These are phyloP conservation scores for button mushroom (Agaricus bisporus) DNA, from an alignment of 768 basidiomycete species.

Conservation along the genomic window DNA sequence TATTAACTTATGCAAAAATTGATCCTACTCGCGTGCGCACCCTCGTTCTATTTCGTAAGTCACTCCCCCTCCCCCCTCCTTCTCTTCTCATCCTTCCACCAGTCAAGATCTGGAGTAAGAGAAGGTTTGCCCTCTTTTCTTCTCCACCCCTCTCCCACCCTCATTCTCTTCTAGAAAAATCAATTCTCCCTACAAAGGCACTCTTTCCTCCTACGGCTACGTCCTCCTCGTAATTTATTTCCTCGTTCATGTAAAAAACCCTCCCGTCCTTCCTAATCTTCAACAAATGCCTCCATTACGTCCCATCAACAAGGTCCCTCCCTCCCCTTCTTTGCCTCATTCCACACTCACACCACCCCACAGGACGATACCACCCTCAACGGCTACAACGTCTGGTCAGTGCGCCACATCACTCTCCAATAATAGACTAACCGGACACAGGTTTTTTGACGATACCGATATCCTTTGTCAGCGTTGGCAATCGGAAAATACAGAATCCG, in stretches of 20 bases:
- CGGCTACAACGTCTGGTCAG: slow-evolving; percentile 77
- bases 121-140: slow-evolving; percentile 46
- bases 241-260: slow-evolving; percentile 95
- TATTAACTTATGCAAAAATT: slow-evolving; percentile 97
- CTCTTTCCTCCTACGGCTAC: slow-evolving; percentile 95
- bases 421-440: slow-evolving; percentile 20
- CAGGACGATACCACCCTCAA: slow-evolving; percentile 79
- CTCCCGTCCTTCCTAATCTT: slow-evolving; percentile 92
- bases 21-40: slow-evolving; percentile 92
- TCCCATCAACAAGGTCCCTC: slow-evolving; percentile 68
- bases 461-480: slow-evolving; percentile 88
- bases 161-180: slow-evolving; percentile 63
- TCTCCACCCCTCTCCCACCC: slow-evolving; percentile 4
- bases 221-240: slow-evolving; percentile 98
- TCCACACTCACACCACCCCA: slow-evolving; percentile 10
- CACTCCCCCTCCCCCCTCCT: slow-evolving; percentile 10
- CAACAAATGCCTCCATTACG: slow-evolving; percentile 91
- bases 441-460: slow-evolving; percentile 98
- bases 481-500: slow-evolving; percentile 87
- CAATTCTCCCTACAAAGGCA: slow-evolving; percentile 97
- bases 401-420: neutral
- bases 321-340: neutral
- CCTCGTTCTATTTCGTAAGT: slow-evolving; percentile 93
- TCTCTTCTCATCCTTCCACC: slow-evolving; percentile 9
- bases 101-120: slow-evolving; percentile 99